Base-by-base conservation (phyloP, 1,139 yeast species). In the Suhomyces maxii region DNA sequence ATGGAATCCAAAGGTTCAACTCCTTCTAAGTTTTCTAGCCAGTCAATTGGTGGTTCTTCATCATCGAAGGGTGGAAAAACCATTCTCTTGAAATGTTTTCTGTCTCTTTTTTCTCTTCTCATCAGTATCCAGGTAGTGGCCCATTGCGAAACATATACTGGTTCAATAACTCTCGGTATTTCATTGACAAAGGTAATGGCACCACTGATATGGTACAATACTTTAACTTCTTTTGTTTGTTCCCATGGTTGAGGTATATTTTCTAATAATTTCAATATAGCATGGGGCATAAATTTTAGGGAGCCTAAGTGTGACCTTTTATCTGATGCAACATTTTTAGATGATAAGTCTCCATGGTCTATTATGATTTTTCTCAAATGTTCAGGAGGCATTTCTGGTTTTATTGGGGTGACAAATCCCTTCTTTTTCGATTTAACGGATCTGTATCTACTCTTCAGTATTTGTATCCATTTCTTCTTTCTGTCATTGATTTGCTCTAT, bases 181-280 rank as follows among this genome's bases (percentile, higher is more conserved):
- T 93, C 98, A 61, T 93, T 86, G 25, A 95, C 97, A 73, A 95
- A 90, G 0, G 99, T 90, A 28, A 95, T 87, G 11, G 99, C 98
- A 12, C 99, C 99, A 0, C 95, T 83, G 18, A 81, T 79, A 60
- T 93, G 99, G 61, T 93, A 93, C 38, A 93, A 67, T 8, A 93
- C 98, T 50, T 81, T 83, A 10, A 95, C 99, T 46, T 88, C 95
- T 49, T 88, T 87, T 1, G 79, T 72, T 49, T 82, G 81, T 64
- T 95, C 98, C 99, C 99, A 95, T 1, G 99, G 99, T 62, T 90
- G 97, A 0, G 99, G 99, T 93, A 95, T 93, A 58, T 90, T 91
- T 60, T 95, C 99, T 41, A 95, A 63, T 34, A 95, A 76, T 64
- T 95, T 95, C 51, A 90, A 65, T 1, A 91, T 80, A 0, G 99